Percentiles rank a stretch among this genome's conserved stretches.
phyloP scores from a whole-genome alignment of 2,329 filamentous ascomycete species.

The Phaeomoniella chlamydospora region DNA sequence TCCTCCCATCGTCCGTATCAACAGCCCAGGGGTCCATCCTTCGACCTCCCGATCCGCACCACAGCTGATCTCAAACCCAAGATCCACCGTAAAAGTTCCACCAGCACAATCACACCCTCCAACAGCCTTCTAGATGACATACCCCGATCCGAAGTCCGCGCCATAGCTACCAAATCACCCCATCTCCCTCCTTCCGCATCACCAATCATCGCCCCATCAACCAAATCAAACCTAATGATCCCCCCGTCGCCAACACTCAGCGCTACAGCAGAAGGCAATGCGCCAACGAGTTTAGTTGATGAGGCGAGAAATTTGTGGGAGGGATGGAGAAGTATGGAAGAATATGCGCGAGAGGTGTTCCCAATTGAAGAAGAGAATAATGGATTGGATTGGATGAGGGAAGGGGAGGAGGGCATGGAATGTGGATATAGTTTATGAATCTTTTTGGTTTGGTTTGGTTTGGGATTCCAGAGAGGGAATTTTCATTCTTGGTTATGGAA shows the following conservation, averaged over 20 bases:
- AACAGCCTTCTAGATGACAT: background rate
- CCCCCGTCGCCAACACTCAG: background rate
- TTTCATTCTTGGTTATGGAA: too few relatives aligned
- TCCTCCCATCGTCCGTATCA: too few relatives aligned
- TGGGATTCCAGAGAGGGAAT: too few relatives aligned
- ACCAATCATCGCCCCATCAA: background rate
- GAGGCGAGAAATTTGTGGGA: conserved; percentile 79
- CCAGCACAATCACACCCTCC: background rate
- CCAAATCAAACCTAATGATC: background rate
- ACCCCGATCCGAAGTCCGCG: conserved; percentile 5
- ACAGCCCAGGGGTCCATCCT: background rate
- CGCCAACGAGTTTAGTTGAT: conserved; percentile 43
- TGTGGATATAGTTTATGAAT: too few relatives aligned
- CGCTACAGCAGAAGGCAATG: conserved; percentile 1
- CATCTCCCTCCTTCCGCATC: background rate
- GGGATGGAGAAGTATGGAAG: conserved; percentile 76
- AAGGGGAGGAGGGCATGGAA: too few relatives aligned
- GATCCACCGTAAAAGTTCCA: background rate
- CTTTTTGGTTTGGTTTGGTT: too few relatives aligned
- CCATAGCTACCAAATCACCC: conserved; percentile 19
- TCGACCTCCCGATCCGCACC: background rate
- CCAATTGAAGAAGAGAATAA: conserved; percentile 90
- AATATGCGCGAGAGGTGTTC: conserved; percentile 90
- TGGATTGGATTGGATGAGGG: conserved; percentile 80
- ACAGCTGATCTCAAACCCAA: too few relatives aligned